Percentiles rank a stretch among this genome's conserved stretches.
Conservation (phyloP, 768 basidiomycete species). For the Lentinula boryana region DNA sequence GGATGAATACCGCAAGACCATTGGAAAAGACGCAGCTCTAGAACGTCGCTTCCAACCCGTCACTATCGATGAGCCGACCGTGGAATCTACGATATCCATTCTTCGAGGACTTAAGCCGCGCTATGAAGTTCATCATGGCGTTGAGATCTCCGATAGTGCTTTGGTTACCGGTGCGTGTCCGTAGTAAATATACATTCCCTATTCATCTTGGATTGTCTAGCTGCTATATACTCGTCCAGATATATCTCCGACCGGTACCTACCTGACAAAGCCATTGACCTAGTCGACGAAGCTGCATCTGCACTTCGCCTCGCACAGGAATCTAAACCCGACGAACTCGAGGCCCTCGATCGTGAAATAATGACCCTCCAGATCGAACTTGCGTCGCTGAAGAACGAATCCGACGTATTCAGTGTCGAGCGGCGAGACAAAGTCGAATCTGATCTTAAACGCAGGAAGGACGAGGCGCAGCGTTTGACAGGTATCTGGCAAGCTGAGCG, state of each 20-base stretch:
- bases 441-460: conserved; percentile 53
- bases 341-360: conserved; percentile 76
- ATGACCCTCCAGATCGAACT: conserved; percentile 86
- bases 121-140: conserved; percentile 92
- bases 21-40: conserved; percentile 87
- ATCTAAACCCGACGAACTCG: conserved; percentile 80
- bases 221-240: conserved; percentile 77
- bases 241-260: conserved; percentile 86
- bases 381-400: conserved; percentile 85
- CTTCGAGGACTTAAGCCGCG: conserved; percentile 78
- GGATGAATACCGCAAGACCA: conserved; percentile 88
- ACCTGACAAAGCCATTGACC: conserved; percentile 88
- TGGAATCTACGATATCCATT: conserved; percentile 81
- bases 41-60: conserved; percentile 91
- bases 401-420: conserved; percentile 78
- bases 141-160: conserved; percentile 84
- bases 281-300: conserved; percentile 91
- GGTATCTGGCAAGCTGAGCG: conserved; percentile 79
- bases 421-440: conserved; percentile 61
- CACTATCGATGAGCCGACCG: conserved; percentile 81
- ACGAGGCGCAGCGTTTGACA: conserved; percentile 55
- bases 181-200: not conserved
- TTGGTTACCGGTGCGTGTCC: conserved; percentile 68
- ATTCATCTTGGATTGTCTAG: conserved; percentile 26
- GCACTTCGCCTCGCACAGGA: conserved; percentile 84